These are phyloP conservation scores for Trichaptum fuscoviolaceum DNA, from an alignment of 768 basidiomycete genomes.

Conservation along the genomic window DNA sequence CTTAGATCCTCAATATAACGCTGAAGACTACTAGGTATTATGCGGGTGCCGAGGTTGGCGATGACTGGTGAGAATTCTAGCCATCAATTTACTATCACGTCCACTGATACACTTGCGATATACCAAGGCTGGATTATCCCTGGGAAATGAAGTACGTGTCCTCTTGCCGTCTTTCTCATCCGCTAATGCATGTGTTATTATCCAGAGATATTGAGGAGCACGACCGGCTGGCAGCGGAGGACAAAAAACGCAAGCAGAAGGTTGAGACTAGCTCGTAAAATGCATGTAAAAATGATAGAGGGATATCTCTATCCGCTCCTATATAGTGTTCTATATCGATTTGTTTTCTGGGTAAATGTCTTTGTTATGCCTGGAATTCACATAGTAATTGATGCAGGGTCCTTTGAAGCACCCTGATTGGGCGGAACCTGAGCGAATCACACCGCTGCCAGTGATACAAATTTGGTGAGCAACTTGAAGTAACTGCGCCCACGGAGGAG, in stretches of 20 bases:
- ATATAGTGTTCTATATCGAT: conserved; percentile 1
- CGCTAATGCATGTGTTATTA: conserved; percentile 10
- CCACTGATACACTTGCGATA: conserved; percentile 12
- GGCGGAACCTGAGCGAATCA: neutral
- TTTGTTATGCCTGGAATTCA: neutral
- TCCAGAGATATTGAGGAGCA: conserved; percentile 72
- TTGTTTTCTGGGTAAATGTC: neutral
- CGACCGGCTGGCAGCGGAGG: conserved; percentile 51
- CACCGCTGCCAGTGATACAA: neutral
- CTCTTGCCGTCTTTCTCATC: conserved; percentile 3
- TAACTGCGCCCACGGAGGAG: conserved; percentile 1
- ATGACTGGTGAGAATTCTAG: conserved; percentile 50
- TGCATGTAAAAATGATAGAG: neutral
- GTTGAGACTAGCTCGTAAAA: neutral
- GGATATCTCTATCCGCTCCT: neutral
- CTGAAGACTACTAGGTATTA: conserved; percentile 52
- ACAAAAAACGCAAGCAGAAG: conserved; percentile 23
- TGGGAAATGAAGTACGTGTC: conserved; percentile 69
- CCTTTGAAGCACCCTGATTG: neutral
- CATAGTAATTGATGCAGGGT: neutral
- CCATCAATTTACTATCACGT: neutral
- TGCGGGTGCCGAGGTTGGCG: conserved; percentile 66
- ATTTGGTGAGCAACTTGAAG: neutral
- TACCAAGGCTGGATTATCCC: conserved; percentile 72
- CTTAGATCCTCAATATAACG: neutral